These are phyloP conservation scores for Athelia sp. DNA, from an alignment of 1,284 basidiomycete species.

Conservation along the genomic window DNA sequence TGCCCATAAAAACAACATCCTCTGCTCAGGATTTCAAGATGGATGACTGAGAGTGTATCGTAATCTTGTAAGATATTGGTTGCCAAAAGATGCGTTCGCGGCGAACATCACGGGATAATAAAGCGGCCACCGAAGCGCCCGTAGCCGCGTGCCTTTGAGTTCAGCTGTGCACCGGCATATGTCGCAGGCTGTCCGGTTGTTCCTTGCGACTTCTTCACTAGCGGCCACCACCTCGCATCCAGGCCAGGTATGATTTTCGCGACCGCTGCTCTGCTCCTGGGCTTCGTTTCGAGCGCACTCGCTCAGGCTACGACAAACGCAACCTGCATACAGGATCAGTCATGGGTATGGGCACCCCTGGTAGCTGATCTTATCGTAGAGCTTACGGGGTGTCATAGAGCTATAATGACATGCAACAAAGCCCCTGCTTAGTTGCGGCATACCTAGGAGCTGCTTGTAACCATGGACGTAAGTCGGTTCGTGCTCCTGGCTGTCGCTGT, in stretches of 20 bases:
- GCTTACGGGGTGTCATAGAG: constrained; percentile 3
- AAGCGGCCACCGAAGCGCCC: too few species aligned
- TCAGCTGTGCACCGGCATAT: too few species aligned
- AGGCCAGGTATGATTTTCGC: constrained; percentile 6
- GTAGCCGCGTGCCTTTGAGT: too few species aligned
- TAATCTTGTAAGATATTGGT: too few species aligned
- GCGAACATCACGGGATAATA: too few species aligned
- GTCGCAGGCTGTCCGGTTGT: too few species aligned
- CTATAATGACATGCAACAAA: constrained; percentile 11
- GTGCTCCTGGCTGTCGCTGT: too few species aligned
- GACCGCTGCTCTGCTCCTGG: constrained; percentile 22
- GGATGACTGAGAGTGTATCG: too few species aligned
- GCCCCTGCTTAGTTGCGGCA: constrained; percentile 12
- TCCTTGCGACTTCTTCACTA: too few species aligned
- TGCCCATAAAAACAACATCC: too few species aligned
- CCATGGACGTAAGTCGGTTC: constrained; percentile 8
- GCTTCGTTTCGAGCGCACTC: constrained; percentile 10
- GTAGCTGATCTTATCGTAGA: neutral
- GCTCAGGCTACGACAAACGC: neutral
- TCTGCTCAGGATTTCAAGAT: too few species aligned
- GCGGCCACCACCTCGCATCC: neutral
- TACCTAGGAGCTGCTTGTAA: constrained; percentile 11
- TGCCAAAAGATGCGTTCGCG: neutral
- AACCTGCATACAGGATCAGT: neutral
- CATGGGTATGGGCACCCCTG: neutral